These are phyloP conservation scores for Closterium sp. DNA, from an alignment of 139 green algal genomes.

Conservation along the genomic window DNA sequence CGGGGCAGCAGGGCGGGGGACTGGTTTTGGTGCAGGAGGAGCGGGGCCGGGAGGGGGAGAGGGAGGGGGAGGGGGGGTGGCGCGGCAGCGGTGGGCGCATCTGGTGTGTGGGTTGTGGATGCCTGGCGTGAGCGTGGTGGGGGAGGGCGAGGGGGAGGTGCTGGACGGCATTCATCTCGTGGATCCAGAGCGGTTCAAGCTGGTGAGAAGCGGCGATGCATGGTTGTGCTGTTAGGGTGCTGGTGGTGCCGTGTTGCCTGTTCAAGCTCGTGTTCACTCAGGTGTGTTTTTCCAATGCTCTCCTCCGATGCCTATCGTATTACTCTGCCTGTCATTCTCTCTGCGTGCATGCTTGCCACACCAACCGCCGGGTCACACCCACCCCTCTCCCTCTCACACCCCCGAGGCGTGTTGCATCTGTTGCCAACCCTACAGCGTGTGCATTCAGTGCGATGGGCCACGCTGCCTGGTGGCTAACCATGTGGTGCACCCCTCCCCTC, in stretches of 20 bases:
- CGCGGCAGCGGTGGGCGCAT: slow-evolving; percentile 1
- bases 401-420: slow-evolving; percentile 14
- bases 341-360: too few species aligned
- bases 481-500: neutral
- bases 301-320: too few species aligned
- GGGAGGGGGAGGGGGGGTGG: neutral
- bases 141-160: neutral
- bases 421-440: slow-evolving; percentile 27
- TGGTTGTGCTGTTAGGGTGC: too few species aligned
- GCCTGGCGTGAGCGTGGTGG: neutral
- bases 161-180: neutral
- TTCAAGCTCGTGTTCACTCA: too few species aligned
- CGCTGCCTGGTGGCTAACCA: slow-evolving; percentile 19
- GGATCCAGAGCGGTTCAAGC: neutral
- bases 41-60: neutral
- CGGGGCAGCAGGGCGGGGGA: neutral
- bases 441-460: slow-evolving; percentile 39
- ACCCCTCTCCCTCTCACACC: neutral
- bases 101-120: neutral
- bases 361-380: too few species aligned
- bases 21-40: neutral
- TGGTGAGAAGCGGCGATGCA: neutral
- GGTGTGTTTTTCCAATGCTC: too few species aligned
- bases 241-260: too few species aligned
- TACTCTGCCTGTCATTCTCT: too few species aligned